Conservation (phyloP, 1,139 yeast genomes). For the Pneumocystis wakefieldiae region DNA sequence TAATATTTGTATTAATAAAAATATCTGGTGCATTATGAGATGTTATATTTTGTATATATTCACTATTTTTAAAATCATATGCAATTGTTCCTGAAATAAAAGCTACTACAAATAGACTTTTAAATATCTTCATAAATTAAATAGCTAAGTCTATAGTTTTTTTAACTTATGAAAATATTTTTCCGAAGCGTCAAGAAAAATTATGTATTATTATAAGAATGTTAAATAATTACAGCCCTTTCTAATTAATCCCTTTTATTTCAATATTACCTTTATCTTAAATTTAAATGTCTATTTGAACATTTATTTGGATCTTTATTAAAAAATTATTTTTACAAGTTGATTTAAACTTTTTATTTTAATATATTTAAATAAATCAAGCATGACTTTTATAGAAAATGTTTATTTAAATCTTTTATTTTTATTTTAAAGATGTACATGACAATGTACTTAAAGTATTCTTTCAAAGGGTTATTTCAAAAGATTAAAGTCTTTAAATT, state of each 20-base stretch:
- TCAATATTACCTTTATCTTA: too few relatives aligned
- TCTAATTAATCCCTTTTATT: too few relatives aligned
- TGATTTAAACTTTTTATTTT: not conserved
- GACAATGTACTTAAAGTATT: not conserved
- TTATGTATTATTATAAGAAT: too few relatives aligned
- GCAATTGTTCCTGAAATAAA: not conserved
- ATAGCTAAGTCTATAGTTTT: not conserved
- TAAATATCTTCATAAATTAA: not conserved
- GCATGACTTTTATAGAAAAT: not conserved
- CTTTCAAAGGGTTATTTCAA: too few relatives aligned
- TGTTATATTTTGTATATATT: not conserved
- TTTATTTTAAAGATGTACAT: not conserved
- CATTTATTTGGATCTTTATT: too few relatives aligned
- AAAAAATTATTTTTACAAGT: not conserved
- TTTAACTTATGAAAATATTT: not conserved
- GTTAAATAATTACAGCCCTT: too few relatives aligned
- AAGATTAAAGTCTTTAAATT: too few relatives aligned
- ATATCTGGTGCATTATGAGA: not conserved
- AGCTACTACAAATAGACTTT: not conserved
- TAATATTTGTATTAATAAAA: not conserved
- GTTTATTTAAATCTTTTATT: not conserved
- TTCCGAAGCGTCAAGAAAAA: not conserved
- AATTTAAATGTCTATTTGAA: too few relatives aligned
- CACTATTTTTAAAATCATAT: not conserved
- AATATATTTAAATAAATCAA: not conserved